Base-by-base conservation (phyloP, 2,329 filamentous ascomycete genomes). In the Bipolaris gigantea region DNA sequence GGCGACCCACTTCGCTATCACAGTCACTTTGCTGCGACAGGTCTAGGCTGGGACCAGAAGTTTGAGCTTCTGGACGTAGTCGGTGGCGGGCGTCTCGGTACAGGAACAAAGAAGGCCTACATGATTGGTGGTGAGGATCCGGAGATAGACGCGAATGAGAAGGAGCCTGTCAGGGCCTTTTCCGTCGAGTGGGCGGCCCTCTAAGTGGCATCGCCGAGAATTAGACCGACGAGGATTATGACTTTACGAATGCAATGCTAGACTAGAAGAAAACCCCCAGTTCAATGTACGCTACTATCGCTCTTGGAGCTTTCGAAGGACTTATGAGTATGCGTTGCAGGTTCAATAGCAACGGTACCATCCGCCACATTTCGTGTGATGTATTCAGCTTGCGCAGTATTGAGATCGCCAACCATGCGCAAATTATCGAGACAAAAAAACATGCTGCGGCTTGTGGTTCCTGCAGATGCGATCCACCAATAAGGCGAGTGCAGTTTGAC, bases 1-100 rank as follows among this genome's bases (percentile, higher is more conserved):
- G 94, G 94, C 41, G 94, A 99, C 72, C 92, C 94, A 1, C 80
- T 99, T 47, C 87, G 94, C 10, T 99, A 95, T 73, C 94, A 99
- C 75, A 94, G 91, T 41, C 94, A 99, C 73, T 97, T 96, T 73
- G 83, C 96, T 65, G 90, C 88, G 7, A 89, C 88, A n/a, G 86
- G 89, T 30, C 85, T 89, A 64, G 85, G 81, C n/a, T 97, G 92
- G 91, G 86, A 97, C 56, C 85, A 96, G 66, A 85, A 92, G 63
- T 88, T 99, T 52, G 83, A 89, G 34, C 79, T 97, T 67, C 82
- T 97, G 62, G 89, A 96, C 62, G 79, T 99, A 13, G 88, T 97
- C 15, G 89, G 87, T 18, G 92, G 91, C 7, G 94, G 94, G 5
- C 83, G 94, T 63, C 75, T 99, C 59, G 94, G 92, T 0, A 97